Evolutionary conservation across 2,329 filamentous ascomycete genomes (phyloP), one percentile per base, ranked within the genome.

Genomic region (Beauveria sp.): DNA sequence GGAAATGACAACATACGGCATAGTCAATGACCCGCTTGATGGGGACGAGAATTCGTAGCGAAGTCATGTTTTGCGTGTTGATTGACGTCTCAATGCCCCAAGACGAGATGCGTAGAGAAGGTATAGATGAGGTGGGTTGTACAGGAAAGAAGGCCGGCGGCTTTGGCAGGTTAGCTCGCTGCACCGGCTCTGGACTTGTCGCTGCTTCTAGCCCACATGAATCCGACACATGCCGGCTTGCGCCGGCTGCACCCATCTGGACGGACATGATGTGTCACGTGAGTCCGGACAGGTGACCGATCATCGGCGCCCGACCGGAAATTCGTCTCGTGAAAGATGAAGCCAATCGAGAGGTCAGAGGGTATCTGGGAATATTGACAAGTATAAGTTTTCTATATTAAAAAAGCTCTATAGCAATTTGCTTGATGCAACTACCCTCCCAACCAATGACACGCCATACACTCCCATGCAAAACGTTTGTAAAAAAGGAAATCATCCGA

Each of bases 21-120:
- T 91, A 92, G 83, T 93, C 89, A 79, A 93, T 91, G 56, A 93
- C 89, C 85, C 89, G 80, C 80, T 93, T 93, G 53, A 93, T 80
- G 75, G 89, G 89, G 3, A 93, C 89, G 65, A 93, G 82, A 75
- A 93, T 92, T 74, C 88, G 81, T 69, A 91, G 77, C 61, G 83
- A 80, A 69, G 84, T 85, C 84, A 87, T 87, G 65, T 67, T 60
- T 24, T 42, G 14, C 20, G 34, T 24, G 59, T 54, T 31, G 50
- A 49, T 49, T 61, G 56, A 38, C 49, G 66, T 68, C 63, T 65
- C 67, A 69, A 69, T 70, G 65, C 60, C 50, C 60, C 59, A 63
- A 42, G 60, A 65, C 67, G 66, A 68, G 65, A n/a, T 57, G 26
- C 63, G 61, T 66, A 59, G 57, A 66, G 63, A 56, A 63, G 65